Base-by-base conservation (phyloP, 2,329 filamentous ascomycete genomes). In the Colletotrichum sp. region DNA sequence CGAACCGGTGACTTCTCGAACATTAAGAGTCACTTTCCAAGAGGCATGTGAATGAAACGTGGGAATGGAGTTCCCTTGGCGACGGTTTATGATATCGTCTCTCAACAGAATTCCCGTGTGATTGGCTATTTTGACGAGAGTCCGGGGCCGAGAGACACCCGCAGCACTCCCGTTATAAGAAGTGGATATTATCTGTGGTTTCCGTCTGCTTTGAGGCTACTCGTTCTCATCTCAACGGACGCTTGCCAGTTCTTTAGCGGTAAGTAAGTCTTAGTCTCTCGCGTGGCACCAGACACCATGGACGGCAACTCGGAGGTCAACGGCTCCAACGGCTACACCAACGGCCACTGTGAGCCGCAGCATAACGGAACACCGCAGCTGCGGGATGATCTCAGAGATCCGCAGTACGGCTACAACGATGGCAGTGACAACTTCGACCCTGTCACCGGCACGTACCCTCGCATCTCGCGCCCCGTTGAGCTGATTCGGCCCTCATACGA, bases 401-500 rank as follows among this genome's bases (percentile, higher is more conserved):
- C 68, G 5, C 13, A 9, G 8, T 48, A 69, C 15, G 70, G 48
- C 2, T 65, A 68, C 21, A n/a, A 38, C 18, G 30, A 69, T 16
- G n/a, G 13, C 8, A n/a, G 13, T 28, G 71, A 43, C 3, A 76
- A 43, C 18, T 74, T 48, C 8, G 74, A 74, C 28, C 74, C 70
- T 5, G 65, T 66, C 16, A 73, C 74, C 26, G 74, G 71, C 28
- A 16, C 70, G 15, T 85, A 83, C 71, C 84, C 83, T 10, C 78
- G 84, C 28, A 83, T 85, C 48, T 85, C 84, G 30, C 82, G 80
- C 32, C 83, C 84, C 0, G 83, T 86, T 12, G 82, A 85, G 58
- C 77, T 84, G 28, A 81, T 88, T 57, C 79, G 82, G 32, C 79
- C 83, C 24, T 79, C 80, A 7, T 89, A 90, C 72, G 87, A 89